Base-by-base conservation (phyloP, 208 protist species). In the Polymyxa betae region DNA sequence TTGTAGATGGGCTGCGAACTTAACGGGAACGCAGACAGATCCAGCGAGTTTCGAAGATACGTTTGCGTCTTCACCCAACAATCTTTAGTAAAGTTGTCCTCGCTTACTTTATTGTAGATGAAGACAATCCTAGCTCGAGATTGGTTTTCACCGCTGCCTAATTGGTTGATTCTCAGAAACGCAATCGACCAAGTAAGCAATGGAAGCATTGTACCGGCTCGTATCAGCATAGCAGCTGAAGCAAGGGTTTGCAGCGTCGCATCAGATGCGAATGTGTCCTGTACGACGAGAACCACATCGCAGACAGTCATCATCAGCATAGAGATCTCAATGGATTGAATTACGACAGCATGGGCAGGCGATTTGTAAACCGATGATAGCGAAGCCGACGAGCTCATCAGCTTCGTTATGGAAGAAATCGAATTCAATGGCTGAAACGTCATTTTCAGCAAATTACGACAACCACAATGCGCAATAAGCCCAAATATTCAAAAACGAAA, bases 61-160 rank as follows among this genome's bases (percentile, higher is more conserved):
- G 5, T 43, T 5, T 82, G 72, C 72, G 35, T 45, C n/a, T n/a
- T 5, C 12, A 5, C 16, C 72, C 72, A 43, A 20, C 16, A 5
- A 40, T n/a, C 35, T 35, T 35, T 12, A 35, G 72, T 40, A 43
- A 82, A 82, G 10, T 5, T 20, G 10, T 82, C 72, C 72, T 38
- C 12, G 35, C 16, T 5, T 20, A 82, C 72, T 43, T 82, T 82
- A n/a, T 5, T 82, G 72, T 82, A 82, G 16, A 82, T n/a, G 72
- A 82, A 82, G n/a, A 82, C n/a, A 82, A 5, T 38, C 35, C 72
- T 35, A n/a, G 72, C 16, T 20, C n/a, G 40, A 43, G 5, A n/a
- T 5, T 82, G n/a, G 12, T 38, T 82, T 20, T 43, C 35, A n/a
- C 35, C 16, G 72, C 5, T 38, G 35, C n/a, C 72, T 12, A 35